These are phyloP conservation scores for Medicago lupulina DNA, from an alignment of 306 rosid species.

Conservation along the genomic window DNA sequence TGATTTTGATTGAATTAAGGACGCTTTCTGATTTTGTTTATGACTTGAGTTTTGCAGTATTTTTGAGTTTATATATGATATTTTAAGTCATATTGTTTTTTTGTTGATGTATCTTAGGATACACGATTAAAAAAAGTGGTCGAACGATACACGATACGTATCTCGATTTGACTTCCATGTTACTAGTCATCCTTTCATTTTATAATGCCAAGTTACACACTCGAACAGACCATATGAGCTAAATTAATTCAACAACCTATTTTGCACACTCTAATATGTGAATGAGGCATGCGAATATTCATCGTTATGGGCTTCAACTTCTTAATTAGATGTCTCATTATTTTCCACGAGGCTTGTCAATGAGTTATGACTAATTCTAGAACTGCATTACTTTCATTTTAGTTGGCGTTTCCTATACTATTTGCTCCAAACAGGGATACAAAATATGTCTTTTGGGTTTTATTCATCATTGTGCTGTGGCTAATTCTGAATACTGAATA, in stretches of 20 bases:
- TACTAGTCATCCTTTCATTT: not conserved
- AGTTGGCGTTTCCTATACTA: not conserved
- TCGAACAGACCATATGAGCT: not conserved
- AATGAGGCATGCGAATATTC: not conserved
- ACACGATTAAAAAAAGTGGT: no score
- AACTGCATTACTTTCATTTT: conserved; percentile 12
- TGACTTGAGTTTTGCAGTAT: no score
- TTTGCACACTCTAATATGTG: not conserved
- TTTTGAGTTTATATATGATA: no score
- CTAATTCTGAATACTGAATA: not conserved
- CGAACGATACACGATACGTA: no score
- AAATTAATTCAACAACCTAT: not conserved
- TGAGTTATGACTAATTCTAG: not conserved
- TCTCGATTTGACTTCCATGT: not conserved
- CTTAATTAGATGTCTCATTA: not conserved
- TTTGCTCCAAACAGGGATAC: conserved; percentile 5
- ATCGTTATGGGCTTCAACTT: not conserved
- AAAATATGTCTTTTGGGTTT: not conserved
- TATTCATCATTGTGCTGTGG: not conserved
- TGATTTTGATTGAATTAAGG: no score
- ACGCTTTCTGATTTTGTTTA: no score
- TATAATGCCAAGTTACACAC: not conserved
- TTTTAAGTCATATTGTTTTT: no score
- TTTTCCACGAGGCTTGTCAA: not conserved
- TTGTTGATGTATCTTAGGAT: no score